Percentiles rank a stretch among this genome's conserved stretches.
These are phyloP conservation scores for Spiromyces aspiralis DNA, from an alignment of 371 early-diverging fungal genomes.

Conservation along the genomic window DNA sequence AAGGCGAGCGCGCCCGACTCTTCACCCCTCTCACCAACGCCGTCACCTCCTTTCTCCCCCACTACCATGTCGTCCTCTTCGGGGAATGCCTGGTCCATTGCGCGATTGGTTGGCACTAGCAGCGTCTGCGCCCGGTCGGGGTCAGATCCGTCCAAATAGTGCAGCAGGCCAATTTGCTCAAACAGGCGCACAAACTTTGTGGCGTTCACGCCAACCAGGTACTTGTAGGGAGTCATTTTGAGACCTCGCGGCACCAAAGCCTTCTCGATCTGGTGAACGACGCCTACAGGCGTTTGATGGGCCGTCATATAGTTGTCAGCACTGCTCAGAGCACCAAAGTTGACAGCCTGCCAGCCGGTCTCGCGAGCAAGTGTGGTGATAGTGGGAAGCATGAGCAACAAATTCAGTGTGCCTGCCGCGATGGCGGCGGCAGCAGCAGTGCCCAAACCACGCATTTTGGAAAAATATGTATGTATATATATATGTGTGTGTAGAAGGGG, in stretches of 20 bases:
- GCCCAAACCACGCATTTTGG: no score
- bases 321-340: slow-evolving; percentile 1
- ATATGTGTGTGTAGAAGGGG: not conserved
- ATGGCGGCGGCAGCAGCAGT: no score
- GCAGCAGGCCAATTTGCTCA: slow-evolving; percentile 15
- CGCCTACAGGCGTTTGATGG: slow-evolving; percentile 13
- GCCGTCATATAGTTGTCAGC: no score
- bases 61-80: slow-evolving; percentile 11
- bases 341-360: not conserved
- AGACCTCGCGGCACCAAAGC: slow-evolving; percentile 10
- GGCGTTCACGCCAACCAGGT: slow-evolving; percentile 26
- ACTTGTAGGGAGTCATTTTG: slow-evolving; percentile 21
- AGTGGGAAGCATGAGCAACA: not conserved
- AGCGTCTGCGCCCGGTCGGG: slow-evolving; percentile 24
- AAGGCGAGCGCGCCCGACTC: not conserved
- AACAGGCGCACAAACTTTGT: slow-evolving; percentile 23
- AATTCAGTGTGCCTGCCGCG: slow-evolving; percentile 6
- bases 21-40: not conserved
- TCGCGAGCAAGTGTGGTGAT: not conserved
- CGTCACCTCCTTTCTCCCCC: not conserved
- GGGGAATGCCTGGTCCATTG: slow-evolving; percentile 24
- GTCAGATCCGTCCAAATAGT: slow-evolving; percentile 19
- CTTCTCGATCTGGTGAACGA: slow-evolving; percentile 14
- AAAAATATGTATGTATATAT: not conserved
- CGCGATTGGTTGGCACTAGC: slow-evolving; percentile 27